These are phyloP conservation scores for Kwoniella europaea DNA, from an alignment of 768 basidiomycete genomes.

Conservation along the genomic window DNA sequence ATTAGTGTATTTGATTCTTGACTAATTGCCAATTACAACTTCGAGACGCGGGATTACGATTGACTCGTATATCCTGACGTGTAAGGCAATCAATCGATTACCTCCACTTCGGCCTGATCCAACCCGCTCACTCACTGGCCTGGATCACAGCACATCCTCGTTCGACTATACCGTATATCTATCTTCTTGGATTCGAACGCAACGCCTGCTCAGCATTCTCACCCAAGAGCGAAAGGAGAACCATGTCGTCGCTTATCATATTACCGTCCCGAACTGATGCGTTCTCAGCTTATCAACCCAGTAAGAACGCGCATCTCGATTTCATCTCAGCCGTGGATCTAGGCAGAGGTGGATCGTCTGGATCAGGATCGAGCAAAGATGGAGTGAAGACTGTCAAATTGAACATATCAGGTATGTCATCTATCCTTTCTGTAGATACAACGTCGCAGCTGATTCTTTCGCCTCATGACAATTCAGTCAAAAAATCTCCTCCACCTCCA, in stretches of 20 bases:
- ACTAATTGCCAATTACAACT: slow-evolving; percentile 1
- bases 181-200: not conserved
- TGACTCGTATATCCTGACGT: not conserved
- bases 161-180: too few relatives aligned
- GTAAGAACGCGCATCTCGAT: slow-evolving; percentile 44
- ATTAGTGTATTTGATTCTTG: not conserved
- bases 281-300: slow-evolving; percentile 41
- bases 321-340: slow-evolving; percentile 28
- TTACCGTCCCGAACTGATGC: slow-evolving; percentile 25
- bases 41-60: not conserved
- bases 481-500: slow-evolving; percentile 14
- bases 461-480: not conserved
- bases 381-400: slow-evolving; percentile 30
- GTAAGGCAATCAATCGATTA: too few relatives aligned
- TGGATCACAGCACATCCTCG: not conserved
- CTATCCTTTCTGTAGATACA: not conserved
- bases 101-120: slow-evolving; percentile 15
- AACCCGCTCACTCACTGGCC: too few relatives aligned
- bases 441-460: not conserved
- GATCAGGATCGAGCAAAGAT: slow-evolving; percentile 19
- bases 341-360: slow-evolving; percentile 17
- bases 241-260: slow-evolving; percentile 23
- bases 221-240: not conserved
- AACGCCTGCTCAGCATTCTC: not conserved
- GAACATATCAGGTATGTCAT: slow-evolving; percentile 15